Evolutionary conservation across 179 eudicot genomes (phyloP).

Genomic region (Beta lomatogona): DNA sequence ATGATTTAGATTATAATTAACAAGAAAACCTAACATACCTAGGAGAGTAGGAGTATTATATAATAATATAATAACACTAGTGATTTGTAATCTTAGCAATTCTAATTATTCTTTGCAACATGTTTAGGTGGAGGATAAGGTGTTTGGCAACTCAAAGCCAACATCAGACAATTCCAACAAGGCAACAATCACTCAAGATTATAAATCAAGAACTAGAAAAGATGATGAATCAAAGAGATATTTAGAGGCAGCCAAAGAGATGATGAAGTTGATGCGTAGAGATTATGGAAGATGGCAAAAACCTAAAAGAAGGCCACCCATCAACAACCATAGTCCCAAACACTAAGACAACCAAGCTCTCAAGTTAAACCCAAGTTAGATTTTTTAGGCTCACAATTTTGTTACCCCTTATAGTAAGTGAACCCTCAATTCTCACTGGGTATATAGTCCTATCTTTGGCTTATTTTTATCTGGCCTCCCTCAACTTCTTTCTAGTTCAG

Average conservation of each 20-base stretch:
- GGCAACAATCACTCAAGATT: constrained; percentile 9
- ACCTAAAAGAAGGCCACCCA: constrained; percentile 53
- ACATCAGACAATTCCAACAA: constrained; percentile 3
- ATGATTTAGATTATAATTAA: too few relatives aligned
- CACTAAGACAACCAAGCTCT: constrained; percentile 19
- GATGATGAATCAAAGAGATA: constrained; percentile 33
- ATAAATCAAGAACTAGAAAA: not conserved
- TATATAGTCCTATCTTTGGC: not conserved
- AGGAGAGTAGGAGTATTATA: too few relatives aligned
- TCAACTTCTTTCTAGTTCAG: not conserved
- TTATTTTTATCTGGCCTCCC: not conserved
- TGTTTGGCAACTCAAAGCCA: not conserved
- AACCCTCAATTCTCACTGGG: constrained; percentile 5
- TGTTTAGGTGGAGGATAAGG: constrained; percentile 14
- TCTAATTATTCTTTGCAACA: not conserved
- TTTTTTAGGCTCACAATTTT: constrained; percentile 41
- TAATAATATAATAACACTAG: too few relatives aligned
- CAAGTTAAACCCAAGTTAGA: not conserved
- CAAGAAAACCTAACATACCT: too few relatives aligned
- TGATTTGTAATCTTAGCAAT: too few relatives aligned
- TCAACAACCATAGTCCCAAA: constrained; percentile 48
- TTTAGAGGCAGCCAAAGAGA: constrained; percentile 43
- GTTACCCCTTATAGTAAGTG: constrained; percentile 16
- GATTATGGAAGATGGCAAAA: constrained; percentile 41
- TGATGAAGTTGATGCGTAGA: constrained; percentile 49